These are phyloP conservation scores for Beauveria medogensis DNA, from an alignment of 2,329 filamentous ascomycete genomes.

Conservation along the genomic window DNA sequence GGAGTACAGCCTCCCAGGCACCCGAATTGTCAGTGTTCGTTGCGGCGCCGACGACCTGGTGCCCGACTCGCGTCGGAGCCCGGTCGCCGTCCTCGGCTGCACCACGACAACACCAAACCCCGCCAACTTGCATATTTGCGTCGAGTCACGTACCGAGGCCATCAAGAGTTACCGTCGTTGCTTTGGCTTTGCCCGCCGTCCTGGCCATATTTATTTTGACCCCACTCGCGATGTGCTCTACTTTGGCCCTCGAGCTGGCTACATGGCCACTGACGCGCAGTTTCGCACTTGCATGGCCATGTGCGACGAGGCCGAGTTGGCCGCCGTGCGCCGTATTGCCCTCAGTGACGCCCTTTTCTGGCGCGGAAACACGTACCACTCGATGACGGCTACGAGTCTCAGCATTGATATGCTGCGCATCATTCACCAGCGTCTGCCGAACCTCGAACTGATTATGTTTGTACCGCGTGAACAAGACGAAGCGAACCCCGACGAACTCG, in stretches of 20 bases:
- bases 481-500: conserved; percentile 20
- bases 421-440: conserved; percentile 30
- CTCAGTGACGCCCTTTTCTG: conserved; percentile 38
- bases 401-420: conserved; percentile 32
- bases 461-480: conserved; percentile 32
- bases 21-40: conserved; percentile 35
- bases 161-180: conserved; percentile 31
- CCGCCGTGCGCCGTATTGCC: conserved; percentile 33
- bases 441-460: conserved; percentile 35
- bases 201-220: conserved; percentile 36
- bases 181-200: conserved; percentile 34
- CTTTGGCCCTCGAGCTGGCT: conserved; percentile 37
- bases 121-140: conserved; percentile 36
- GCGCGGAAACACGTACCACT: conserved; percentile 27
- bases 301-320: conserved; percentile 32
- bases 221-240: conserved; percentile 36
- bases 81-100: conserved; percentile 23
- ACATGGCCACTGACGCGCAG: conserved; percentile 37
- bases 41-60: conserved; percentile 22
- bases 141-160: conserved; percentile 38
- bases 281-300: conserved; percentile 37
- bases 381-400: conserved; percentile 30
- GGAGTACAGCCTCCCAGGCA: conserved; percentile 33
- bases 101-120: conserved; percentile 34
- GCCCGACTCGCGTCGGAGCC: neutral